phyloP scores from a whole-genome alignment of 805 yeast species.

The Saccharomycopsis schoenii region DNA sequence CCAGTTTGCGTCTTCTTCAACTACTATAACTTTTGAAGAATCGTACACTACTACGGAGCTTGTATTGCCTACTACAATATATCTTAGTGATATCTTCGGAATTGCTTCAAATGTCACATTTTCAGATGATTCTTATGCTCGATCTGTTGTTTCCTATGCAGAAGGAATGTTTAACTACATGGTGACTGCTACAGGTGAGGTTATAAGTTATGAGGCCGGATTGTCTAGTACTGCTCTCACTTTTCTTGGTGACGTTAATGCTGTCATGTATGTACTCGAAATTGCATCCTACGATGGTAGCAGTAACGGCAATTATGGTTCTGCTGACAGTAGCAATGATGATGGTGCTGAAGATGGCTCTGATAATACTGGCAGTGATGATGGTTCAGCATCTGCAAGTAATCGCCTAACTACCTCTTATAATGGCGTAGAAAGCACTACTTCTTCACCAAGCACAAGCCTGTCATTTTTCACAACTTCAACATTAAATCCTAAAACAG shows the following conservation, averaged over 20 bases:
- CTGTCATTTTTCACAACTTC: background rate
- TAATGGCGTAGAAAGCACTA: background rate
- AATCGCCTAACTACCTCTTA: background rate
- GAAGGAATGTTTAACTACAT: background rate
- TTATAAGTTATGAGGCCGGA: background rate
- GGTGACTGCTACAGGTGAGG: background rate
- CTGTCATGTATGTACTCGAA: too few relatives aligned
- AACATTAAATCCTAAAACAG: background rate
- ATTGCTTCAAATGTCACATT: background rate
- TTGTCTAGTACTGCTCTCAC: background rate
- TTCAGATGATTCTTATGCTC: background rate
- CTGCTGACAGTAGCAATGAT: background rate
- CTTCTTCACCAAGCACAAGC: background rate
- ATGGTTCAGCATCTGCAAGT: background rate
- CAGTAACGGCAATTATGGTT: background rate
- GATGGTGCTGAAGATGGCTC: background rate
- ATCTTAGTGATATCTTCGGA: background rate
- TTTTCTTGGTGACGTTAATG: background rate
- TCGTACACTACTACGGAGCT: background rate
- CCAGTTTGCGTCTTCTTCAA: background rate
- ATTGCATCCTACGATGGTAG: background rate
- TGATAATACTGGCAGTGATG: background rate
- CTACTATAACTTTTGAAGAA: background rate
- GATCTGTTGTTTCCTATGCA: background rate
- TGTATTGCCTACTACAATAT: background rate